Evolutionary conservation across 352 stramenopile species (phyloP).

Genomic region (Globisporangium cystogenes): DNA sequence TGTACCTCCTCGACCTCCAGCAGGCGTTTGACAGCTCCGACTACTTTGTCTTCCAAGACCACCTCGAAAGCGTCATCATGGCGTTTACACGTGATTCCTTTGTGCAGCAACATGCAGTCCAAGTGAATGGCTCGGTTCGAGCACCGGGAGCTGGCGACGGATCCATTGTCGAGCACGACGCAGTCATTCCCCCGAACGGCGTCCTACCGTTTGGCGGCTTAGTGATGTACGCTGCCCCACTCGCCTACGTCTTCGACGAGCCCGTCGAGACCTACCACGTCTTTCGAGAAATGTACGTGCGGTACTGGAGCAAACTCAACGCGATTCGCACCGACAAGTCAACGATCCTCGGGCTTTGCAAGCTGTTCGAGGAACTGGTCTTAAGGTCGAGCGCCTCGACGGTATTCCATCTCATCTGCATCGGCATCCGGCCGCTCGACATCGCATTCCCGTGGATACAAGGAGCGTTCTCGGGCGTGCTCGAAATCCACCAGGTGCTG

Average conservation of each 20-base stretch:
- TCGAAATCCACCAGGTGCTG: conserved; percentile 72
- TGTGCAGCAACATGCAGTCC: conserved; percentile 31
- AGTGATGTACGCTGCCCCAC: conserved; percentile 64
- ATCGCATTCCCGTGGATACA: conserved; percentile 83
- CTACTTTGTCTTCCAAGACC: conserved; percentile 82
- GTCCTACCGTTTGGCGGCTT: conserved; percentile 69
- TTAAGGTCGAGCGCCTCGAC: conserved; percentile 36
- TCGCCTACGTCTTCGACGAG: conserved; percentile 71
- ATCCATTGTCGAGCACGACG: background rate
- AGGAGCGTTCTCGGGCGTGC: conserved; percentile 62
- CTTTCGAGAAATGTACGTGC: conserved; percentile 73
- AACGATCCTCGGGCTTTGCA: conserved; percentile 66
- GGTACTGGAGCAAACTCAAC: conserved; percentile 79
- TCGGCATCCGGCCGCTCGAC: conserved; percentile 53
- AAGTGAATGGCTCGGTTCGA: conserved; percentile 49
- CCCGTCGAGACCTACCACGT: conserved; percentile 60
- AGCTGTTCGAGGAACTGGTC: conserved; percentile 67
- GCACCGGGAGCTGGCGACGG: background rate
- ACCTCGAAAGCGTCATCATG: conserved; percentile 63
- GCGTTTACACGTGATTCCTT: conserved; percentile 62
- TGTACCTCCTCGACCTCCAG: conserved; percentile 81
- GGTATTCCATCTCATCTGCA: conserved; percentile 59
- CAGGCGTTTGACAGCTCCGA: conserved; percentile 68
- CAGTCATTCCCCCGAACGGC: conserved; percentile 49
- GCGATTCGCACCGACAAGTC: conserved; percentile 41